phyloP scores from a whole-genome alignment of 768 basidiomycete species.

The Rhodotorula diobovata region DNA sequence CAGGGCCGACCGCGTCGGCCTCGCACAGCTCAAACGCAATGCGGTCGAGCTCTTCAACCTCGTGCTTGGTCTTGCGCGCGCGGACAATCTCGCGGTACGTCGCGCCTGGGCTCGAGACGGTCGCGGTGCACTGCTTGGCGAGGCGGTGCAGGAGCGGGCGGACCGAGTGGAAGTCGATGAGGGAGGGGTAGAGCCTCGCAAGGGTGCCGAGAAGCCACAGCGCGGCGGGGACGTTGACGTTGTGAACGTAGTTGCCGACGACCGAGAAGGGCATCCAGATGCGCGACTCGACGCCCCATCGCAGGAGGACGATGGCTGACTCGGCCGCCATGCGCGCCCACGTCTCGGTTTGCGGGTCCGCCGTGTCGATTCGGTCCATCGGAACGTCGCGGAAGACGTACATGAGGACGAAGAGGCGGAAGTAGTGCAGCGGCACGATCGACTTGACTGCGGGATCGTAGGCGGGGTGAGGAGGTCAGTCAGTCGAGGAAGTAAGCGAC shows the following conservation, averaged over 20 bases:
- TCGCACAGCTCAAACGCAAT: conserved; percentile 29
- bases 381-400: conserved; percentile 33
- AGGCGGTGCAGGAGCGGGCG: conserved; percentile 38
- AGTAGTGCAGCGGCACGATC: conserved; percentile 29
- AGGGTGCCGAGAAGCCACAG: conserved; percentile 4
- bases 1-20: neutral
- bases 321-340: conserved; percentile 24
- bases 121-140: conserved; percentile 29
- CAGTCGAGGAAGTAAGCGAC: neutral
- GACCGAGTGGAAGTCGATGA: conserved; percentile 10
- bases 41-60: conserved; percentile 32
- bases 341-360: conserved; percentile 16
- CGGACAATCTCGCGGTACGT: conserved; percentile 24
- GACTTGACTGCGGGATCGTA: conserved; percentile 25
- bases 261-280: conserved; percentile 38
- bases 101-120: conserved; percentile 9
- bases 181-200: conserved; percentile 26
- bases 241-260: conserved; percentile 25
- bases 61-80: conserved; percentile 23
- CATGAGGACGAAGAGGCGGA: conserved; percentile 13
- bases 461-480: neutral
- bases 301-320: conserved; percentile 25
- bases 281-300: conserved; percentile 34
- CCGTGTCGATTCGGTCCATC: conserved; percentile 1
- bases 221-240: conserved; percentile 29